A percentile compares a stretch with the other conserved stretches of the same genome.
These are phyloP conservation scores for Leptographium procerum DNA, from an alignment of 2,329 filamentous ascomycete genomes.

Conservation along the genomic window DNA sequence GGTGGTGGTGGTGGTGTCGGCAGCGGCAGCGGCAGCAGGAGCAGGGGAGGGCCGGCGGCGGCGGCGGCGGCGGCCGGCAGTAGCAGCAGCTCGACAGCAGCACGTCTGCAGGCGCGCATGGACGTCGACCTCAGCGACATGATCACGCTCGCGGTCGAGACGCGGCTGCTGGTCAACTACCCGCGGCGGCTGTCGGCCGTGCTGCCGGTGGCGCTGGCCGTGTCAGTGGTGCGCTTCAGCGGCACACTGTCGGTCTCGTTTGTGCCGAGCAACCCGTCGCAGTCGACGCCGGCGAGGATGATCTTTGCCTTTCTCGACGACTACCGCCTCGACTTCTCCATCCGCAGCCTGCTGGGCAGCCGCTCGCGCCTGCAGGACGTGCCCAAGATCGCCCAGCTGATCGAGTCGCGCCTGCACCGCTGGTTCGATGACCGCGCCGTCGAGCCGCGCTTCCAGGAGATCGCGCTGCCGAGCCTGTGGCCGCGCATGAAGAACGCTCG, in stretches of 20 bases:
- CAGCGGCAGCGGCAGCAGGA: neutral
- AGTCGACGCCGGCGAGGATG: slow-evolving; percentile 72
- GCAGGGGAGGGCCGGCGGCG: neutral
- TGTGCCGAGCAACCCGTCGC: slow-evolving; percentile 61
- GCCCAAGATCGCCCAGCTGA: slow-evolving; percentile 75
- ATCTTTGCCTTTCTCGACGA: slow-evolving; percentile 90
- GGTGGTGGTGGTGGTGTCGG: neutral
- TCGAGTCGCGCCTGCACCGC: slow-evolving; percentile 67
- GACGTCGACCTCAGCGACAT: slow-evolving; percentile 95
- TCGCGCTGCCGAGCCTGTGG: slow-evolving; percentile 72
- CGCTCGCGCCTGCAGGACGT: slow-evolving; percentile 75
- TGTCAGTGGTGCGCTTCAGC: slow-evolving; percentile 87
- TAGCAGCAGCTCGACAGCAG: slow-evolving; percentile 34
- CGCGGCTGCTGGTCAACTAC: slow-evolving; percentile 87
- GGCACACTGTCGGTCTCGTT: slow-evolving; percentile 91
- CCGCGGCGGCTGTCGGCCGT: slow-evolving; percentile 82
- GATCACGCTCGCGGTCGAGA: slow-evolving; percentile 89
- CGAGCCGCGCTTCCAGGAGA: slow-evolving; percentile 78
- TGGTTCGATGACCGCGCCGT: slow-evolving; percentile 86
- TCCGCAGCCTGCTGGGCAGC: slow-evolving; percentile 67
- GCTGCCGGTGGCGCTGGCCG: slow-evolving; percentile 80
- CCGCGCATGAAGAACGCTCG: slow-evolving; percentile 74
- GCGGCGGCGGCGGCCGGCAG: neutral
- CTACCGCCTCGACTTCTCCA: slow-evolving; percentile 73
- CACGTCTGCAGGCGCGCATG: slow-evolving; percentile 81